Base-by-base conservation (phyloP, 352 stramenopile genomes). In the Bremia lactucae region DNA sequence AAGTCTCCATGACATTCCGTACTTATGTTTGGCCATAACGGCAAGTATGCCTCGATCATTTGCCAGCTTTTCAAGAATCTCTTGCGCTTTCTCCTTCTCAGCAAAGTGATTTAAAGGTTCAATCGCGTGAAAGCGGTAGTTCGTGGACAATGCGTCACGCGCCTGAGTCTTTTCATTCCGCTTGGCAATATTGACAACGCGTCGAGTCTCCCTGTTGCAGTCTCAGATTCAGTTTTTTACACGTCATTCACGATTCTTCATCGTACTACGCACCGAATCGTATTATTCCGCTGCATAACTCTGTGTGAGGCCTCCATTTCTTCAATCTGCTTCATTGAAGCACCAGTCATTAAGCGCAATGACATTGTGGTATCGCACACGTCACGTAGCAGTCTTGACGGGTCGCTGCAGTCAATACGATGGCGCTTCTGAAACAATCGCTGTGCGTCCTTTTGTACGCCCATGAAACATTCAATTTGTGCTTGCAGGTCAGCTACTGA, bases 11-110 rank as follows among this genome's bases (percentile, higher is more conserved):
- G 16, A 5, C 15, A 26, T n/a, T n/a, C n/a, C 67, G 19, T 49
- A 89, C 65, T 85, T 80, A 69, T 96, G 77, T 25, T 95, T 93
- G 2, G 64, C 65, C 78, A 96, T 84, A 13, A 96, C 86, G 0
- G 78, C 68, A 10, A 92, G 49, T 47, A 96, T 78, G 0, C 87
- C 87, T 23, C 77, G 79, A 49, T 96, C 84, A n/a, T 71, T 85
- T 1, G 84, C 85, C 18, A 96, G 55, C 10, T 59, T 64, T 35
- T 90, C 62, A 6, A 96, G 60, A 50, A 96, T 94, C 47, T 72
- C 62, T 6, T 67, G 61, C 3, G 87, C 87, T 19, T 65, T 66
- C 4, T 71, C 25, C 10, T 55, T 42, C 21, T 90, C 68, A 0
- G 49, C 37, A 42, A 90, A 84, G 11, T 72, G 65, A 21, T 69